Base-by-base conservation (phyloP, 1,139 yeast species). In the Schizosaccharomyces versatilis region DNA sequence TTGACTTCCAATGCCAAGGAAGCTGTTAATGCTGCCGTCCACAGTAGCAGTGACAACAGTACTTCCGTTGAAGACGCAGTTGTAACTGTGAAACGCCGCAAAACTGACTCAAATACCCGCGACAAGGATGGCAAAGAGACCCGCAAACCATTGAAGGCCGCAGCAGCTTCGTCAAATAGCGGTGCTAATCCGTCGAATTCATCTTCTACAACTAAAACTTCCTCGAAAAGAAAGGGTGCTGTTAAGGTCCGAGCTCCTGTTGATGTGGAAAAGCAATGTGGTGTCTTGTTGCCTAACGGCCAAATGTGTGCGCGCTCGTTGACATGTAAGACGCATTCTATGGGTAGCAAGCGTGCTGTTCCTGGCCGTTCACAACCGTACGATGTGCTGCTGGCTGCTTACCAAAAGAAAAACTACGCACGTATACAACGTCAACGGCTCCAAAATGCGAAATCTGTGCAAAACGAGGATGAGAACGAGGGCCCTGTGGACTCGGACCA, bases 321-420 rank as follows among this genome's bases (percentile, higher is more conserved):
- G 59, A 90, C 98, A 0, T 90, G 98, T 73, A 90, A 90, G 66
- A 86, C 97, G 0, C 98, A 90, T 67, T 84, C 96, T 0, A 88
- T 90, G 96, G 96, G 96, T 36, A 95, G 96, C 32, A 90, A 90
- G 64, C 76, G 98, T 62, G 90, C 95, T 1, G 98, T 90, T 32
- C 79, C 79, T 38, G 98, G 98, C 6, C 75, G 98, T 62, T 79
- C 94, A 54, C 88, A 93, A 7, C 88, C 96, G 0, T 90, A 86
- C 67, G 98, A 90, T 68, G 80, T 80, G 36, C 71, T 90, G 55
- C 71, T 90, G 57, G 88, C 90, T 49, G 90, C 84, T 51, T 88
- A 90, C 65, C 98, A 90, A 68, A 80, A 86, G 64, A 77, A 86
- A 62, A 90, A 88, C 66, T 96, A 88, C 68, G 90, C 94, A 41